A percentile compares a stretch with the other conserved stretches of the same genome.
Conservation (phyloP, 768 basidiomycete genomes). For the Russula sp. region DNA sequence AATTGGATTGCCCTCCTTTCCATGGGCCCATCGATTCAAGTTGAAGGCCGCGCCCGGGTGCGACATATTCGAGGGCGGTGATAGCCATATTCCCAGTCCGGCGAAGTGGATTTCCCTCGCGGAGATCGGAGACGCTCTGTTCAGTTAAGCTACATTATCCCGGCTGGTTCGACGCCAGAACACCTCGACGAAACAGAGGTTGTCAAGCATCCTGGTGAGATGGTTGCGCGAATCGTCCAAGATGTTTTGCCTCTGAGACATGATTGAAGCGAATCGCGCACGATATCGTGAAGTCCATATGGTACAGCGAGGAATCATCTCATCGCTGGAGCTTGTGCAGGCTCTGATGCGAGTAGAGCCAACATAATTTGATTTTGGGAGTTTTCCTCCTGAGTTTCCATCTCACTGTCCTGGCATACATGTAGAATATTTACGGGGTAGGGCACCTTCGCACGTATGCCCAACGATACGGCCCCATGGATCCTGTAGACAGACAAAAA, state of each 20-base stretch:
- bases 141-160: not conserved
- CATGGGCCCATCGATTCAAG: constrained; percentile 12
- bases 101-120: not conserved
- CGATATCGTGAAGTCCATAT: constrained; percentile 4
- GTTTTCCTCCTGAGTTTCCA: too few species aligned
- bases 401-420: too few species aligned
- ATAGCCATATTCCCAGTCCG: not conserved
- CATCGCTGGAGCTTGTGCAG: too few species aligned
- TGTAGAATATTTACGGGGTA: too few species aligned
- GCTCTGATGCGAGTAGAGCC: too few species aligned
- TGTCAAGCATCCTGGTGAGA: not conserved
- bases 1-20: constrained; percentile 10
- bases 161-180: not conserved
- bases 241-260: not conserved
- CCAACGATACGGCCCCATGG: too few species aligned
- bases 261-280: not conserved
- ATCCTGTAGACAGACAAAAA: not conserved
- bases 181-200: not conserved
- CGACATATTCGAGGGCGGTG: constrained; percentile 1
- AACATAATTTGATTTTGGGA: too few species aligned
- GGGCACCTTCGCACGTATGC: too few species aligned
- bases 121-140: not conserved
- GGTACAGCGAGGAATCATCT: not conserved
- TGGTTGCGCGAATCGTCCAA: constrained; percentile 6
- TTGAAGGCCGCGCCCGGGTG: constrained; percentile 7